Conservation (phyloP, 371 early-diverging fungal species). For the Zychaea mexicana region DNA sequence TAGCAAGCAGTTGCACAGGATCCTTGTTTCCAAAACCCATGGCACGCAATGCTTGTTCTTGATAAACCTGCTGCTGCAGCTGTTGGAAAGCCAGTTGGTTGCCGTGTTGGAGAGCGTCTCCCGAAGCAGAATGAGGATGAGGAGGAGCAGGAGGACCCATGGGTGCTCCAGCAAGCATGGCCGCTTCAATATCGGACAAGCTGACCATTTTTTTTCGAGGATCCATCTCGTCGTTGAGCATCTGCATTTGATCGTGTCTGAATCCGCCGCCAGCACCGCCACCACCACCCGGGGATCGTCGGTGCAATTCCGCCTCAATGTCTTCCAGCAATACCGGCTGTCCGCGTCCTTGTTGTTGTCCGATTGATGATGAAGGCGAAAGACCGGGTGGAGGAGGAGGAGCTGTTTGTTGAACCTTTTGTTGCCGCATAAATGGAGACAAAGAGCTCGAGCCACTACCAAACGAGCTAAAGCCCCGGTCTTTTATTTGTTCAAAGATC, state of each 20-base stretch:
- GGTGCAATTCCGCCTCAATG: constrained; percentile 61
- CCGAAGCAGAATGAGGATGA: too few relatives aligned
- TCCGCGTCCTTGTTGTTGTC: constrained; percentile 32
- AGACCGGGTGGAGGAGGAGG: constrained; percentile 27
- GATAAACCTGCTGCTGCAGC: constrained; percentile 30
- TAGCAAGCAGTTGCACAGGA: constrained; percentile 15
- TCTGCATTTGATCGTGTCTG: constrained; percentile 24
- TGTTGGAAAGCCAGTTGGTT: constrained; percentile 12
- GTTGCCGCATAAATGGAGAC: constrained; percentile 14
- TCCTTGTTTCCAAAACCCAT: constrained; percentile 23
- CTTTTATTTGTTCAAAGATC: neutral
- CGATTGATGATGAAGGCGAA: constrained; percentile 29
- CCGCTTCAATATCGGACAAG: constrained; percentile 73
- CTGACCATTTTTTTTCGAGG: constrained; percentile 57
- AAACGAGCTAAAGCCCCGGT: constrained; percentile 21
- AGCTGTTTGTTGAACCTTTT: constrained; percentile 26
- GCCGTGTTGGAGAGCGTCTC: neutral
- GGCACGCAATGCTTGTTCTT: constrained; percentile 24
- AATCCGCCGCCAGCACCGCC: constrained; percentile 14
- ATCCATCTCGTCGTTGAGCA: constrained; percentile 24
- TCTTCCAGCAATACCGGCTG: constrained; percentile 50
- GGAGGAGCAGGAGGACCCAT: neutral
- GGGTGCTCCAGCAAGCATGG: constrained; percentile 40
- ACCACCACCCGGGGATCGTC: constrained; percentile 24
- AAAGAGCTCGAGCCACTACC: constrained; percentile 9